Conservation (phyloP, 2,329 filamentous ascomycete species). For the Ascochyta lentis region DNA sequence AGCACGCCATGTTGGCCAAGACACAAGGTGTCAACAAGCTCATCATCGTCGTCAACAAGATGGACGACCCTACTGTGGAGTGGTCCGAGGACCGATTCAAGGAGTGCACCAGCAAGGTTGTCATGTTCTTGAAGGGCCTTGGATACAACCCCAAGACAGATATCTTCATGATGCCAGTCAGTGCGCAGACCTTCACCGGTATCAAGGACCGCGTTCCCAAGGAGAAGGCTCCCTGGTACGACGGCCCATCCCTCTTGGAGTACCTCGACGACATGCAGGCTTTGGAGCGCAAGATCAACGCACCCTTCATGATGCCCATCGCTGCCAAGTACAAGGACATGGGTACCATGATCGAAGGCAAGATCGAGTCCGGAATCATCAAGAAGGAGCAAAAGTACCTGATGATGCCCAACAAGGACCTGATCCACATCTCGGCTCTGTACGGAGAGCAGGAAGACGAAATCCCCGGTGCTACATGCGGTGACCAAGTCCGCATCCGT, state of each 20-base stretch:
- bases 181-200: constrained; percentile 82
- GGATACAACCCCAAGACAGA: constrained; percentile 96
- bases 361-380: constrained; percentile 89
- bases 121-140: constrained; percentile 85
- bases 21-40: constrained; percentile 98
- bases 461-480: constrained; percentile 78
- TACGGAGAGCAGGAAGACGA: constrained; percentile 98
- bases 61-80: constrained; percentile 96
- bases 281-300: constrained; percentile 93
- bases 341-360: constrained; percentile 96
- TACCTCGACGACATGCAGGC: constrained; percentile 94
- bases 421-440: constrained; percentile 79
- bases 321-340: constrained; percentile 96
- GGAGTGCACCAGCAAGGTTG: constrained; percentile 89
- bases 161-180: constrained; percentile 94
- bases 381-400: constrained; percentile 86
- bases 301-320: constrained; percentile 99
- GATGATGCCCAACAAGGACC: constrained; percentile 95
- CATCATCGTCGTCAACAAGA: constrained; percentile 90
- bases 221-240: constrained; percentile 80
- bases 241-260: constrained; percentile 89
- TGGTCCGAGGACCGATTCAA: constrained; percentile 94
- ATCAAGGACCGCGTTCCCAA: constrained; percentile 86
- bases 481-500: constrained; percentile 92
- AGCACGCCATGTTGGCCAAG: constrained; percentile 97